Conservation (phyloP, 2,329 filamentous ascomycete species). For the Daldinia eschscholtzii region DNA sequence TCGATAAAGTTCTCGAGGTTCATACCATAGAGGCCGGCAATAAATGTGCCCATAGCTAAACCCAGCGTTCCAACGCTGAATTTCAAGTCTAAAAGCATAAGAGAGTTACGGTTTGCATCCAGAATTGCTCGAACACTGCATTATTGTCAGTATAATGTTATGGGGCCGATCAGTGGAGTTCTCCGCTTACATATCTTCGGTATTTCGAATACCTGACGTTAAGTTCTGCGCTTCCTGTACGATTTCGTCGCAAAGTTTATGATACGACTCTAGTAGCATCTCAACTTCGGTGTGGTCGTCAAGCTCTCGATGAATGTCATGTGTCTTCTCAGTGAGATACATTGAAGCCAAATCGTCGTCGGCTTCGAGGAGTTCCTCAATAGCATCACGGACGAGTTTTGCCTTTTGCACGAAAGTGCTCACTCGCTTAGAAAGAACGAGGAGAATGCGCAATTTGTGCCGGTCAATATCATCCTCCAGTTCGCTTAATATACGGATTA, state of each 20-base stretch:
- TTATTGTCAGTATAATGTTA: constrained; percentile 31
- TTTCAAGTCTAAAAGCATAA: constrained; percentile 97
- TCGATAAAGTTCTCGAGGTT: constrained; percentile 99
- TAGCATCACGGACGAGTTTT: constrained; percentile 90
- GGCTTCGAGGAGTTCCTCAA: constrained; percentile 94
- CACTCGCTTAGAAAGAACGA: constrained; percentile 94
- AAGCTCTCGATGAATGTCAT: constrained; percentile 77
- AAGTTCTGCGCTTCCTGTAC: constrained; percentile 94
- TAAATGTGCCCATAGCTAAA: constrained; percentile 93
- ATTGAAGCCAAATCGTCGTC: constrained; percentile 95
- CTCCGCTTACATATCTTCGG: constrained; percentile 88
- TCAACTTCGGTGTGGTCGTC: constrained; percentile 97
- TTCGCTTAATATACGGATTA: constrained; percentile 87
- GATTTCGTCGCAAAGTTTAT: constrained; percentile 98
- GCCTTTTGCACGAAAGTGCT: constrained; percentile 98
- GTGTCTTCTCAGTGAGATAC: constrained; percentile 92
- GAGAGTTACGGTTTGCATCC: constrained; percentile 96
- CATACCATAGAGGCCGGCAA: constrained; percentile 99
- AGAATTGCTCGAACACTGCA: constrained; percentile 91
- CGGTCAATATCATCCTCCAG: constrained; percentile 97
- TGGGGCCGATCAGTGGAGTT: background rate
- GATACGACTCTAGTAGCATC: constrained; percentile 95
- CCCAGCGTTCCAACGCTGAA: constrained; percentile 95
- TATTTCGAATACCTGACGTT: constrained; percentile 95
- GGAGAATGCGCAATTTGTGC: constrained; percentile 88